Evolutionary conservation across 768 basidiomycete species (phyloP).

Genomic region (Hortiboletus campestris): DNA sequence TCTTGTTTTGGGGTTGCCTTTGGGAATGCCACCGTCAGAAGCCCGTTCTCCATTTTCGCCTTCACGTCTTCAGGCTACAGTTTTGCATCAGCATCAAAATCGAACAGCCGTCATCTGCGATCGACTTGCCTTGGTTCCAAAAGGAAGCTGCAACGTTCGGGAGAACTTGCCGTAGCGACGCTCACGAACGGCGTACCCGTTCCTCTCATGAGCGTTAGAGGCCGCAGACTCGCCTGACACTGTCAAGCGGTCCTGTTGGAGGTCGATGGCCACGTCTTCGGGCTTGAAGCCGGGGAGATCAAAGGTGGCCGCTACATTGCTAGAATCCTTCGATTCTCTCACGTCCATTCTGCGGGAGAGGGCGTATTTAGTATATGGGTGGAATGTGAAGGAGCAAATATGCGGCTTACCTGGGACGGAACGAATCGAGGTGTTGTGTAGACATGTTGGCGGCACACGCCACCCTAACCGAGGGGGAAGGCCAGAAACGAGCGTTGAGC

Average conservation of each 20-base stretch:
- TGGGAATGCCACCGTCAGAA: slow-evolving; percentile 47
- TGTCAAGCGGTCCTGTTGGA: slow-evolving; percentile 44
- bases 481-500: slow-evolving; percentile 9
- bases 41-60: slow-evolving; percentile 44
- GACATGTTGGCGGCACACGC: background rate
- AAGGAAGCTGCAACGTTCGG: slow-evolving; percentile 40
- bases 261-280: slow-evolving; percentile 46
- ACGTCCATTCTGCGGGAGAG: slow-evolving; percentile 40
- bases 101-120: too few relatives aligned
- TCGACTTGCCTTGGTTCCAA: slow-evolving; percentile 40
- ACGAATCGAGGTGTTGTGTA: background rate
- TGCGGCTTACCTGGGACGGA: slow-evolving; percentile 21
- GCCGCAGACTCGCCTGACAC: slow-evolving; percentile 43
- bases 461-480: slow-evolving; percentile 9
- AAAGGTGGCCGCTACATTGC: slow-evolving; percentile 42
- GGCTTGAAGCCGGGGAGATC: slow-evolving; percentile 40
- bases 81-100: background rate
- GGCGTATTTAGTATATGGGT: background rate
- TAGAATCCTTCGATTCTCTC: slow-evolving; percentile 39
- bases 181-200: slow-evolving; percentile 45
- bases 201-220: slow-evolving; percentile 34
- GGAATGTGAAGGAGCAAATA: too few relatives aligned
- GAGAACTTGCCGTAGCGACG: slow-evolving; percentile 43
- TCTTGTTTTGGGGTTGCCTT: slow-evolving; percentile 37
- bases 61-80: slow-evolving; percentile 42